A percentile compares a stretch with the other conserved stretches of the same genome.
Conservation (phyloP, 495 filamentous ascomycete genomes). For the Hypomontagnella monticulosa region DNA sequence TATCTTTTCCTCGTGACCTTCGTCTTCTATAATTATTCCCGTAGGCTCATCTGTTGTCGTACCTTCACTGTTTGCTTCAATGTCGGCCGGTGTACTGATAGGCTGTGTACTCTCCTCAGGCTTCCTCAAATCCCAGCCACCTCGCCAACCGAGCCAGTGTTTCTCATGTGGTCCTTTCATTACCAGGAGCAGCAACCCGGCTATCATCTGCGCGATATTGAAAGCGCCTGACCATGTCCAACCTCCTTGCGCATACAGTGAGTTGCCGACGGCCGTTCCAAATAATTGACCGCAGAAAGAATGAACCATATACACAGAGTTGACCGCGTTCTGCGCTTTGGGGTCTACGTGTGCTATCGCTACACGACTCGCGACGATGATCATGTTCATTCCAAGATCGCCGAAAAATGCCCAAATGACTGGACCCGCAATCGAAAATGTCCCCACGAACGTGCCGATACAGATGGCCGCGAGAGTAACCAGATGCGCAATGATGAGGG, state of each 20-base stretch:
- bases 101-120: conserved; percentile 39
- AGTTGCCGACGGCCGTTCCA: conserved; percentile 74
- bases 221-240: conserved; percentile 71
- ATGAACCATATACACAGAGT: conserved; percentile 78
- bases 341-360: conserved; percentile 74
- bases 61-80: conserved; percentile 16
- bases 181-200: conserved; percentile 60
- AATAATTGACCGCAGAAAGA: conserved; percentile 77
- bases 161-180: conserved; percentile 68
- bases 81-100: conserved; percentile 7
- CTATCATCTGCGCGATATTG: conserved; percentile 68
- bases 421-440: conserved; percentile 70
- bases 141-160: conserved; percentile 73
- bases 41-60: conserved; percentile 6
- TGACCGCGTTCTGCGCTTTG: conserved; percentile 73
- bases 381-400: conserved; percentile 74
- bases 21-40: conserved; percentile 25
- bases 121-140: conserved; percentile 58
- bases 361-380: conserved; percentile 72
- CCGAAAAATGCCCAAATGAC: conserved; percentile 72
- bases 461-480: conserved; percentile 64
- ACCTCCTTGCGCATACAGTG: conserved; percentile 69
- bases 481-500: conserved; percentile 64
- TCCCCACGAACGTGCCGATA: conserved; percentile 71
- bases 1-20: conserved; percentile 4